Percentiles rank a stretch among this genome's conserved stretches.
phyloP scores from a whole-genome alignment of 2,329 filamentous ascomycete genomes.

The Fusarium sp. region DNA sequence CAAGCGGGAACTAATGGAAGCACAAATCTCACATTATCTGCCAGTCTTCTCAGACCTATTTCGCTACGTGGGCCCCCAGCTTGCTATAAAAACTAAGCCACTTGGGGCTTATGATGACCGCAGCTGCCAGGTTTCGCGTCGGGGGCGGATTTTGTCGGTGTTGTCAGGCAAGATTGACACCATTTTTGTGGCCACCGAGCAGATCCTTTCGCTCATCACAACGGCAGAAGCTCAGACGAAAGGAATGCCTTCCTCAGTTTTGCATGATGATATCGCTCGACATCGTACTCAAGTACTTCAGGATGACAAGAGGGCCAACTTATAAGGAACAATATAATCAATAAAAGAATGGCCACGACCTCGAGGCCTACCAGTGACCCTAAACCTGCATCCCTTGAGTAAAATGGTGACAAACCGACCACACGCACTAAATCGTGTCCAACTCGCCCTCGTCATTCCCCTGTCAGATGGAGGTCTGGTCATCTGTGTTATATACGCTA shows the following conservation, averaged over 20 bases:
- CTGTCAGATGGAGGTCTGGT: too few relatives aligned
- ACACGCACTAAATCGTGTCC: too few relatives aligned
- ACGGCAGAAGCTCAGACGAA: too few relatives aligned
- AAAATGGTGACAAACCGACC: background rate
- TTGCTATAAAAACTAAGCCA: conserved; percentile 13
- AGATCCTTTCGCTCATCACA: background rate
- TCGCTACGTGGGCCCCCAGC: conserved; percentile 9
- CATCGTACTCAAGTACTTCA: background rate
- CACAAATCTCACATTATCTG: conserved; percentile 6
- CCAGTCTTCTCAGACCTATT: background rate
- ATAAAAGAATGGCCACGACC: background rate
- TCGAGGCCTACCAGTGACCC: background rate
- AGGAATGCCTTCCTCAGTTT: too few relatives aligned
- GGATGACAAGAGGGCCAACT: background rate
- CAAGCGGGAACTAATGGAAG: conserved; percentile 10
- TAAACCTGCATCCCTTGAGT: background rate
- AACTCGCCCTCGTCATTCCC: too few relatives aligned
- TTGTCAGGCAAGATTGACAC: conserved; percentile 23
- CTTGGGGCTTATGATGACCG: conserved; percentile 13
- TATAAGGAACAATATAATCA: background rate
- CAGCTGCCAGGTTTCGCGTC: conserved; percentile 12
- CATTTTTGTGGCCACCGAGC: conserved; percentile 12
- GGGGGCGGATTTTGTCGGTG: conserved; percentile 5
- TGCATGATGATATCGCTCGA: background rate
- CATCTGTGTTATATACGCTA: too few relatives aligned